These are phyloP conservation scores for Phytopythium helicoides DNA, from an alignment of 352 stramenopile species.

Conservation along the genomic window DNA sequence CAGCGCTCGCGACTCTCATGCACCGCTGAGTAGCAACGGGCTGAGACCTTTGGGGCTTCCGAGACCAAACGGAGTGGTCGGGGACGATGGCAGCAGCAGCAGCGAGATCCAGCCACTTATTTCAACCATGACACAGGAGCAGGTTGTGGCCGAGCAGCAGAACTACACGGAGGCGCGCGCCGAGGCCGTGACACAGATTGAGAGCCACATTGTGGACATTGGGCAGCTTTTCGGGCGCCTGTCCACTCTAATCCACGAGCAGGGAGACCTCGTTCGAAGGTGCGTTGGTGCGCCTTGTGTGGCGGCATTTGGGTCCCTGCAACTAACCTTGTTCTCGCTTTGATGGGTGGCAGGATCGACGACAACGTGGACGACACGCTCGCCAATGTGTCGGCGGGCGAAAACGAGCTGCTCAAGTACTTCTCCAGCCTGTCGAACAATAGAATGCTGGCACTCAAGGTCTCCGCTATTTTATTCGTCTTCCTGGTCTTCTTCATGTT, in stretches of 20 bases:
- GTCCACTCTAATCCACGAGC: constrained; percentile 78
- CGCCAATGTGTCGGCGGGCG: constrained; percentile 66
- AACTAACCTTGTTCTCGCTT: constrained; percentile 12
- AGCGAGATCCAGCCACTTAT: constrained; percentile 72
- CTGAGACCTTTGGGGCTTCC: constrained; percentile 50
- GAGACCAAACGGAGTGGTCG: constrained; percentile 35
- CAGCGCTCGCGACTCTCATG: constrained; percentile 7
- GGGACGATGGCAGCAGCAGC: constrained; percentile 18
- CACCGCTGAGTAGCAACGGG: constrained; percentile 25
- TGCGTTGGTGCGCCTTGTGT: no score
- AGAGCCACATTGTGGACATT: constrained; percentile 87
- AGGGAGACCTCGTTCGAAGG: constrained; percentile 79
- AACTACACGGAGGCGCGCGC: constrained; percentile 74
- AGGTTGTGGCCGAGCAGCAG: constrained; percentile 75
- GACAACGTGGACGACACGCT: constrained; percentile 83
- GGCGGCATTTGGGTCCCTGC: no score
- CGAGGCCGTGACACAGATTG: constrained; percentile 79
- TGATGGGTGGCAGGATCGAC: constrained; percentile 59
- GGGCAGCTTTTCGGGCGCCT: constrained; percentile 79
- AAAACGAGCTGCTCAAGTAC: constrained; percentile 86
- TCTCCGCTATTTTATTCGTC: constrained; percentile 84
- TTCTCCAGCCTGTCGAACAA: constrained; percentile 85
- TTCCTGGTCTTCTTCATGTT: constrained; percentile 91
- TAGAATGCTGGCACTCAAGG: constrained; percentile 82
- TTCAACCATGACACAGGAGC: constrained; percentile 65